phyloP scores from a whole-genome alignment of 2,329 filamentous ascomycete species.

The Aspergillus ochraceus region DNA sequence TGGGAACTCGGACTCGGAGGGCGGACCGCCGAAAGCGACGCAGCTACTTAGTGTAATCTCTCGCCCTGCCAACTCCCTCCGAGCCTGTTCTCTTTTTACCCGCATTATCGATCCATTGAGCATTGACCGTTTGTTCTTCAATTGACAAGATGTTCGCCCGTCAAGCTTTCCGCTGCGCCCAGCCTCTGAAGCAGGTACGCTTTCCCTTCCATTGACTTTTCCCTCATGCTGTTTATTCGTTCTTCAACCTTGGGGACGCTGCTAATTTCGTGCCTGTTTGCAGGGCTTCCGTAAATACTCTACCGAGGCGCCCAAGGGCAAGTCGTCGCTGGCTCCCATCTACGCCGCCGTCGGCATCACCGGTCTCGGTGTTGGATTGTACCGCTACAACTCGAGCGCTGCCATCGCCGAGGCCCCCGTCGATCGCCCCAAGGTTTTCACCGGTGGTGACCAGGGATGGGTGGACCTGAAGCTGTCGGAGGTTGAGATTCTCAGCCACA shows the following conservation, averaged over 20 bases:
- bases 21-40: conserved; percentile 12
- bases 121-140: conserved; percentile 14
- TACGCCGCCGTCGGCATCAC: conserved; percentile 47
- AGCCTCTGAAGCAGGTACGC: conserved; percentile 66
- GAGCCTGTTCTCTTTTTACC: conserved; percentile 15
- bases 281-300: conserved; percentile 73
- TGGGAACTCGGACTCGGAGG: conserved; percentile 13
- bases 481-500: conserved; percentile 81
- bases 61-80: neutral
- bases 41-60: conserved; percentile 10
- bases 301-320: conserved; percentile 55
- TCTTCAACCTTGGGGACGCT: neutral
- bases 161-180: conserved; percentile 62
- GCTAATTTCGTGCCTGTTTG: conserved; percentile 6
- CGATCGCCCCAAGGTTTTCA: conserved; percentile 59
- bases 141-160: conserved; percentile 64
- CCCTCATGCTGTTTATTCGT: neutral
- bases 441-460: conserved; percentile 87
- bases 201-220: neutral
- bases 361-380: conserved; percentile 56
- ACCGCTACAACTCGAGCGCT: conserved; percentile 46
- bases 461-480: conserved; percentile 76
- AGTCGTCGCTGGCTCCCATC: conserved; percentile 57
- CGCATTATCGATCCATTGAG: conserved; percentile 15
- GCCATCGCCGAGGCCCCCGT: conserved; percentile 32